Percentiles rank a stretch among this genome's conserved stretches.
phyloP scores from a whole-genome alignment of 1,284 basidiomycete genomes.

The Microbotryum lychnidis-dioicae region DNA sequence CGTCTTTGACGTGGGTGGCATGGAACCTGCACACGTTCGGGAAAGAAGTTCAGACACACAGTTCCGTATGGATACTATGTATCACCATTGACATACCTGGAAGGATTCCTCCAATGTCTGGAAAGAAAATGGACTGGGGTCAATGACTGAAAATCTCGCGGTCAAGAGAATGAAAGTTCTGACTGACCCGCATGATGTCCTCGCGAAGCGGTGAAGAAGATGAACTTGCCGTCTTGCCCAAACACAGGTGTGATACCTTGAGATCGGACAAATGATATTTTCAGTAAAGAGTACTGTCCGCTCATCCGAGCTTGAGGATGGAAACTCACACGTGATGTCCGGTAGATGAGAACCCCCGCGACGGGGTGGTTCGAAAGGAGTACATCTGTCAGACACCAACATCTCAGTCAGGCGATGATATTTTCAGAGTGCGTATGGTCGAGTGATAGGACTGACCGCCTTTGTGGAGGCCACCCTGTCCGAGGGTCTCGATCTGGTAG shows the following conservation, averaged over 20 bases:
- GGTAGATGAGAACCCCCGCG: conserved; percentile 47
- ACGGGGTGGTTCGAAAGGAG: conserved; percentile 47
- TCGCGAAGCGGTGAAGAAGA: conserved; percentile 85
- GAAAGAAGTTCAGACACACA: neutral
- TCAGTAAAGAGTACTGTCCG: neutral
- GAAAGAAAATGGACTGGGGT: no score
- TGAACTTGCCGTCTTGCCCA: conserved; percentile 52
- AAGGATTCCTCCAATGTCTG: conserved; percentile 53
- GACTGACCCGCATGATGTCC: conserved; percentile 64
- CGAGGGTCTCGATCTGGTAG: conserved; percentile 41
- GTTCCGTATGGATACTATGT: conserved; percentile 1
- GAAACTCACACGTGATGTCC: conserved; percentile 40
- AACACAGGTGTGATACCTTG: conserved; percentile 72
- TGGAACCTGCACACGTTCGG: conserved; percentile 37
- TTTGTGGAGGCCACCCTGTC: conserved; percentile 53
- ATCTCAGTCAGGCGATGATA: conserved; percentile 28
- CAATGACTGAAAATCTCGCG: conserved; percentile 2
- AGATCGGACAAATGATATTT: conserved; percentile 68
- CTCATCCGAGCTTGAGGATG: no score
- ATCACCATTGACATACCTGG: conserved; percentile 44
- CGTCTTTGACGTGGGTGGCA: conserved; percentile 85
- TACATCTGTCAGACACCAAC: conserved; percentile 42
- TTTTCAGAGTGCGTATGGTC: conserved; percentile 5
- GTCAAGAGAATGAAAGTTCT: neutral
- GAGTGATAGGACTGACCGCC: conserved; percentile 63